phyloP scores from a whole-genome alignment of 1,284 basidiomycete species.

The Heterobasidion irregulare region DNA sequence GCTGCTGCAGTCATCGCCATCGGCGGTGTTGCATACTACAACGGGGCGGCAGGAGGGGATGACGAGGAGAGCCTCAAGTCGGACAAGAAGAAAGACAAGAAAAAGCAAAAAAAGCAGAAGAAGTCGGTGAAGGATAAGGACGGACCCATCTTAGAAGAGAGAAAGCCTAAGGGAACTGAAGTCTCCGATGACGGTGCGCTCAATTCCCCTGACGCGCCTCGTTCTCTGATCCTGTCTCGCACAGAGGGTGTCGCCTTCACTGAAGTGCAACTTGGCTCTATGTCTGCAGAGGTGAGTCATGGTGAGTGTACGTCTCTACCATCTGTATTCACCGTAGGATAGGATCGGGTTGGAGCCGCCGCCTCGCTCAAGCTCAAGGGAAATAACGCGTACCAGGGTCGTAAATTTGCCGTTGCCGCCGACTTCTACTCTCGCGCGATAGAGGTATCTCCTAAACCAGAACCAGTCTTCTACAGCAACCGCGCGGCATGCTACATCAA shows the following conservation, averaged over 20 bases:
- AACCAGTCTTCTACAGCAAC: conserved; percentile 96
- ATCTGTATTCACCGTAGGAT: conserved; percentile 4
- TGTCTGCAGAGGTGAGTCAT: conserved; percentile 39
- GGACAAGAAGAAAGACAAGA: conserved; percentile 45
- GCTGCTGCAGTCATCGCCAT: conserved; percentile 53
- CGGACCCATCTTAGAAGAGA: conserved; percentile 74
- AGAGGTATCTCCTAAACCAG: conserved; percentile 73
- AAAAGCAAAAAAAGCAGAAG: conserved; percentile 57
- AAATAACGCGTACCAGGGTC: conserved; percentile 82
- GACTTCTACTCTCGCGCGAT: conserved; percentile 91
- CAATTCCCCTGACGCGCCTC: conserved; percentile 10
- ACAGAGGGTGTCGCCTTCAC: conserved; percentile 34
- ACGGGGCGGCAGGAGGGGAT: conserved; percentile 30
- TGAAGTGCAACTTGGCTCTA: conserved; percentile 45
- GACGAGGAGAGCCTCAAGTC: conserved; percentile 43
- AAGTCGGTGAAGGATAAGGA: conserved; percentile 39
- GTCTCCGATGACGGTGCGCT: conserved; percentile 26
- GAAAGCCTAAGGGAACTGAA: conserved; percentile 29
- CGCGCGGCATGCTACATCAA: conserved; percentile 97
- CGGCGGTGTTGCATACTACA: conserved; percentile 75
- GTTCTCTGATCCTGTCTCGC: conserved; percentile 9
- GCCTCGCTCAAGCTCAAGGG: conserved; percentile 82
- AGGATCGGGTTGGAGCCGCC: conserved; percentile 76
- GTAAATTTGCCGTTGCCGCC: conserved; percentile 73
- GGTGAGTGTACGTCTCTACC: neutral